Percentiles rank a stretch among this genome's conserved stretches.
Conservation (phyloP, 176 grass and related monocot genomes). For the Areca catechu region DNA sequence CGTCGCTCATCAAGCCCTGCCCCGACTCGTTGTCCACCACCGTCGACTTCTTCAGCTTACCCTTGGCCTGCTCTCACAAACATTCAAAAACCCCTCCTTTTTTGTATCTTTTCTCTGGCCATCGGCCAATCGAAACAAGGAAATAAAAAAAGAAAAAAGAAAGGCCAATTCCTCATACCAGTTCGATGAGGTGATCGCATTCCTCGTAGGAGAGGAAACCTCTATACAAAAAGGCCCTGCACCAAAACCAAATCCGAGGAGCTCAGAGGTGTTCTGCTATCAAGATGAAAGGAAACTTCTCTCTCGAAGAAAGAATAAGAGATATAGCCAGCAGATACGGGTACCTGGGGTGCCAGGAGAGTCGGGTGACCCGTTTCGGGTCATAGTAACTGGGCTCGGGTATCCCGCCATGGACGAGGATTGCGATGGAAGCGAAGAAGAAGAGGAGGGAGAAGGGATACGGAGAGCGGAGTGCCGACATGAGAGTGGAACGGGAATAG, state of each 20-base stretch:
- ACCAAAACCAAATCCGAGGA: neutral
- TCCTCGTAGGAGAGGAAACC: slow-evolving; percentile 52
- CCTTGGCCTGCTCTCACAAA: no score
- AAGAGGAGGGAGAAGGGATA: neutral
- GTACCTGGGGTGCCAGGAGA: slow-evolving; percentile 51
- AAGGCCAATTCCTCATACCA: slow-evolving; percentile 27
- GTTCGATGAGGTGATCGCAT: slow-evolving; percentile 48
- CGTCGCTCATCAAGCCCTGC: no score
- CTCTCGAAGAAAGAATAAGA: neutral
- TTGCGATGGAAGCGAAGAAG: slow-evolving; percentile 9
- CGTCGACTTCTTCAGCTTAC: no score
- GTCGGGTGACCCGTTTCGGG: slow-evolving; percentile 34
- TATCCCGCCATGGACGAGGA: neutral
- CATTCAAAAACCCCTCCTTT: no score
- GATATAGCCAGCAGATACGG: slow-evolving; percentile 1
- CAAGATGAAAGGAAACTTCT: no score
- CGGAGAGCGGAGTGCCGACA: neutral
- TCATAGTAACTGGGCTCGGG: slow-evolving; percentile 30
- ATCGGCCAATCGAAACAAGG: no score
- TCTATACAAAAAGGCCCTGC: slow-evolving; percentile 56
- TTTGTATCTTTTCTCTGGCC: no score
- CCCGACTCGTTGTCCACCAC: no score
- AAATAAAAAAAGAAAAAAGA: neutral
- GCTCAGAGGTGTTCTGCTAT: no score
- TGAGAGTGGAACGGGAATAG: neutral